Evolutionary conservation across 2,329 filamentous ascomycete species (phyloP), one percentile per base, ranked within the genome.

Genomic region (Cladosporium colombiae): DNA sequence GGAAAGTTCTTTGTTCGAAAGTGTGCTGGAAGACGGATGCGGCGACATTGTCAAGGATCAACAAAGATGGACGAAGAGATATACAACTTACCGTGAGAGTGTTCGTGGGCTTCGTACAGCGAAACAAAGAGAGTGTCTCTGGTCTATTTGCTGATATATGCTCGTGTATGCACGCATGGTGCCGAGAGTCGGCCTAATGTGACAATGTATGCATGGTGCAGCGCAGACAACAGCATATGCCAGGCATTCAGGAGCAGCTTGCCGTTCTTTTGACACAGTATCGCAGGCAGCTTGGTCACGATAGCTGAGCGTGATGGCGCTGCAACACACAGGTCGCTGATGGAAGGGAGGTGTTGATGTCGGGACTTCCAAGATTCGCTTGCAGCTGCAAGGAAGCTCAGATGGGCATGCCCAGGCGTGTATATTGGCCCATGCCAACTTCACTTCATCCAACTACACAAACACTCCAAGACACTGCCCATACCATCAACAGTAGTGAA

Each of bases 31-130:
- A 25, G n/a, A 63, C 61, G 61, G 35, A 63, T 56, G 61, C 61
- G 61, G 61, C 61, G 50, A 56, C 50, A 63, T 63, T 56, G 61
- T 46, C n/a, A 29, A 21, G 13, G 21, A 13, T 10, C n/a, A 11
- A 46, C n/a, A 46, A 46, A 46, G 40, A n/a, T 21, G n/a, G n/a
- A 14, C 29, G 25, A 63, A 63, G 40, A 44, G 8, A 56, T 46
- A 31, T 33, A 31, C 56, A 59, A 21, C 21, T 25, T 59, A 37
- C 31, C 35, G 35, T 59, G 10, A n/a, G 33, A 44, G 16, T 59
- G 35, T 33, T 21, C n/a, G n/a, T 46, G 40, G 23, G 40, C 40
- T 46, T 21, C 52, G 52, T 18, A 21, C n/a, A 16, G 29, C n/a
- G 5, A 7, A n/a, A 55, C 52, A 55, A 55, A 21, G 52, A 29